Evolutionary conservation across 345 rosid genomes (phyloP), one percentile per base, ranked within the genome.

Genomic region (Hibiscus mutabilis): DNA sequence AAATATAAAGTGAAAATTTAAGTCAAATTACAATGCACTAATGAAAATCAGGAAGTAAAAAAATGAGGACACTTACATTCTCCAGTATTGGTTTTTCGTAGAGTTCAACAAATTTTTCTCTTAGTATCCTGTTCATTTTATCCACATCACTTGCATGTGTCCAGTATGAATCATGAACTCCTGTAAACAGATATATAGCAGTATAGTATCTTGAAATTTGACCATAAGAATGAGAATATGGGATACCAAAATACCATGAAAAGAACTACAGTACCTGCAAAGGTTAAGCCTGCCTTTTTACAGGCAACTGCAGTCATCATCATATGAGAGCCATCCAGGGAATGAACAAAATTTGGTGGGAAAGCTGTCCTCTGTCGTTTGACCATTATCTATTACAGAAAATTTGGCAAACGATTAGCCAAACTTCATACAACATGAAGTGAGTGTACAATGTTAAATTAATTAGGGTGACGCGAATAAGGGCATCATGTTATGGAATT

Each of bases 121-220:
- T 79, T 66, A 96, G 80, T 82, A 91, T 91, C 77, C 35, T 79
- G 84, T 91, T 96, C 86, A 96, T 72, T 81, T 71, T 78, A 77
- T 96, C 97, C 77, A 92, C 98, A 58, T 96, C 91, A 76, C 98
- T 86, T n/a, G 98, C 99, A 82, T 96, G 99, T 0, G 98, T 96
- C 99, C 99, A 96, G 64, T 86, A 96, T 16, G 99, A 96, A 86
- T 96, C 99, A 69, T 96, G 99, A 73, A 96, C 99, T 74, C 99
- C 98, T 92, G 90, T 71, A 73, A 73, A 46, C 82, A 78, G 42
- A 70, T 19, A 53, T 47, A 75, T 55, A 51, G 21, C 59, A 55
- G 67, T 25, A 37, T 42, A 40, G 69, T 72, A 63, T 72, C 59
- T 42, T 75, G 49, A 71, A 76, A 74, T 18, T 37, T 25, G 49